phyloP scores from a whole-genome alignment of 2,329 filamentous ascomycete genomes.

The Dendryphion nanum region DNA sequence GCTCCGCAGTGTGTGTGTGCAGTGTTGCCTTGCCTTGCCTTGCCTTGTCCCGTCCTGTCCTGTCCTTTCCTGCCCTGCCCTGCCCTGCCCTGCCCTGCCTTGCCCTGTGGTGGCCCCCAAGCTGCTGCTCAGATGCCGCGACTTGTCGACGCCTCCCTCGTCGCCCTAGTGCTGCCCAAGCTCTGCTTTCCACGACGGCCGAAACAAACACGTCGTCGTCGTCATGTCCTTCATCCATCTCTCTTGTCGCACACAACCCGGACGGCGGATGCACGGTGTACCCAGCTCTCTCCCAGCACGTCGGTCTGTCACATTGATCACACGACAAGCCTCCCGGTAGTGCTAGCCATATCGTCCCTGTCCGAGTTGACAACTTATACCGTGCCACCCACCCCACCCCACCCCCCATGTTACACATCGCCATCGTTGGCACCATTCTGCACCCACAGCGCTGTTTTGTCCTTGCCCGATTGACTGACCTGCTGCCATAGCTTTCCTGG shows the following conservation, averaged over 20 bases:
- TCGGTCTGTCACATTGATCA: conserved; percentile 46
- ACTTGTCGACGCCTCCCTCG: conserved; percentile 33
- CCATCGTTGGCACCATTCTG: conserved; percentile 33
- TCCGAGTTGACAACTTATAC: conserved; percentile 38
- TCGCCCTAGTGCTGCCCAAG: conserved; percentile 37
- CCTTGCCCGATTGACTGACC: conserved; percentile 34
- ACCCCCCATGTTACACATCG: conserved; percentile 39
- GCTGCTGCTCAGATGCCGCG: conserved; percentile 6
- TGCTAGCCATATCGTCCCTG: conserved; percentile 38
- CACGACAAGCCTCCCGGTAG: conserved; percentile 42
- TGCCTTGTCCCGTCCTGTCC: conserved; percentile 6
- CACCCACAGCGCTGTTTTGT: conserved; percentile 27
- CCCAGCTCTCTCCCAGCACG: conserved; percentile 36
- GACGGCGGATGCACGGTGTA: conserved; percentile 38
- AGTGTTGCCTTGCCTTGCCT: conserved; percentile 37
- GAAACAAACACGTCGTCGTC: conserved; percentile 44
- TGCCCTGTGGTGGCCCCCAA: too few species aligned
- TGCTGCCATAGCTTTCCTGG: conserved; percentile 49
- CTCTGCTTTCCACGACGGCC: conserved; percentile 34
- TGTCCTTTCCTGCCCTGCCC: not conserved
- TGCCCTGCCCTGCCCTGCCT: conserved; percentile 25
- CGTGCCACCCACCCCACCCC: conserved; percentile 37
- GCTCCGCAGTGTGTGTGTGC: conserved; percentile 27
- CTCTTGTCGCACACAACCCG: conserved; percentile 38
- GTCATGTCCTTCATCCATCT: conserved; percentile 34